These are phyloP conservation scores for Cryphonectria japonica DNA, from an alignment of 2,329 filamentous ascomycete genomes.

Conservation along the genomic window DNA sequence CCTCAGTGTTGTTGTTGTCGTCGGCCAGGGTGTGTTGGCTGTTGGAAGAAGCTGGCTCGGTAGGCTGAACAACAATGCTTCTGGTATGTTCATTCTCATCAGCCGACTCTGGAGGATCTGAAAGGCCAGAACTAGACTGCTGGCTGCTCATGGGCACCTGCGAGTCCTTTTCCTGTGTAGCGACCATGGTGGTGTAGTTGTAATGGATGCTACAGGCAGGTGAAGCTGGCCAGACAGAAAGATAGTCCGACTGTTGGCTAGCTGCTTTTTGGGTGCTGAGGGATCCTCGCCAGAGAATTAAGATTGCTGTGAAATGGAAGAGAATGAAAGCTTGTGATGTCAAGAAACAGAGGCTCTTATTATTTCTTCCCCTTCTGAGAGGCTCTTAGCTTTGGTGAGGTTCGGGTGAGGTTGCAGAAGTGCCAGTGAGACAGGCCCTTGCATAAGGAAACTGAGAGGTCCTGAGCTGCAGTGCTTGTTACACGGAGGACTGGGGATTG, in stretches of 20 bases:
- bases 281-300: not conserved
- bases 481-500: not conserved
- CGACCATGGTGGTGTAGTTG: conserved; percentile 8
- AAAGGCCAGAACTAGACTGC: conserved; percentile 18
- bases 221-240: not conserved
- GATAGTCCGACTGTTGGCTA: not conserved
- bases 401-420: not conserved
- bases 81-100: conserved; percentile 11
- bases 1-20: not conserved
- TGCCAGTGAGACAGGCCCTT: not conserved
- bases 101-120: conserved; percentile 21
- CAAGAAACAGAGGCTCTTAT: not conserved
- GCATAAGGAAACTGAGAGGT: not conserved
- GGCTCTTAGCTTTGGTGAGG: not conserved
- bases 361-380: not conserved
- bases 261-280: not conserved
- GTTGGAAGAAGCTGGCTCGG: conserved; percentile 1
- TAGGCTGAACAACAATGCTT: conserved; percentile 10
- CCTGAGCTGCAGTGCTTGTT: not conserved
- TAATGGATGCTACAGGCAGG: not conserved
- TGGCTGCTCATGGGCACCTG: conserved; percentile 21
- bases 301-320: not conserved
- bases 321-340: not conserved
- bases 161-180: not conserved
- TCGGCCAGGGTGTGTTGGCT: not conserved